Conservation (phyloP, 202 grass and related monocot genomes). For the Setaria viridis region DNA sequence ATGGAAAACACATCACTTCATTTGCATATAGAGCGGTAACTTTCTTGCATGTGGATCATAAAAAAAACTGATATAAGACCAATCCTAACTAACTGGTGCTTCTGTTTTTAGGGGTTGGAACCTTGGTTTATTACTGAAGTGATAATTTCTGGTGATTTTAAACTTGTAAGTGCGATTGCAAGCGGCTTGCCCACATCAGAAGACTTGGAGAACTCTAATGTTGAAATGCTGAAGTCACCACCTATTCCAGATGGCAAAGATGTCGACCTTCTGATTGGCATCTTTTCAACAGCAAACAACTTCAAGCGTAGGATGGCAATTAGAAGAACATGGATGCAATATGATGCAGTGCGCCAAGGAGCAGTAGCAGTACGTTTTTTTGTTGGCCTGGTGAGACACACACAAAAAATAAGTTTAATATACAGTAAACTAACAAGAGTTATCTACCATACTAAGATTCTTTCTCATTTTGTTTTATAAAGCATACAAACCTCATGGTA, state of each 20-base stretch:
- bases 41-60: constrained; percentile 36
- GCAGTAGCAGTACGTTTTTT: constrained; percentile 77
- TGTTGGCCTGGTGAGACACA: constrained; percentile 86
- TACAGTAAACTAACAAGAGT: constrained; percentile 9
- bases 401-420: background rate
- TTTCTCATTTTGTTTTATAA: constrained; percentile 34
- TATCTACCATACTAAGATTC: background rate
- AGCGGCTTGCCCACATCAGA: constrained; percentile 91
- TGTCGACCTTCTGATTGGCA: constrained; percentile 83
- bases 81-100: constrained; percentile 26
- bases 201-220: constrained; percentile 71
- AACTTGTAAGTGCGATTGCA: constrained; percentile 76
- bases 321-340: constrained; percentile 98
- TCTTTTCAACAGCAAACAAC: constrained; percentile 98
- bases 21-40: constrained; percentile 85
- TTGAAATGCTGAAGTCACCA: constrained; percentile 72
- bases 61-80: constrained; percentile 28
- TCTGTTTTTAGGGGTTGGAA: constrained; percentile 75
- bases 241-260: constrained; percentile 66
- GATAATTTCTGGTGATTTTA: constrained; percentile 81
- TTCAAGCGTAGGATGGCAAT: constrained; percentile 94
- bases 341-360: constrained; percentile 71
- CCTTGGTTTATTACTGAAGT: constrained; percentile 87
- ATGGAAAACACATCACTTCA: constrained; percentile 89
- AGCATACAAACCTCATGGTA: constrained; percentile 92